Conservation (phyloP, 257 asterid species). For the Cinchona pubescens region DNA sequence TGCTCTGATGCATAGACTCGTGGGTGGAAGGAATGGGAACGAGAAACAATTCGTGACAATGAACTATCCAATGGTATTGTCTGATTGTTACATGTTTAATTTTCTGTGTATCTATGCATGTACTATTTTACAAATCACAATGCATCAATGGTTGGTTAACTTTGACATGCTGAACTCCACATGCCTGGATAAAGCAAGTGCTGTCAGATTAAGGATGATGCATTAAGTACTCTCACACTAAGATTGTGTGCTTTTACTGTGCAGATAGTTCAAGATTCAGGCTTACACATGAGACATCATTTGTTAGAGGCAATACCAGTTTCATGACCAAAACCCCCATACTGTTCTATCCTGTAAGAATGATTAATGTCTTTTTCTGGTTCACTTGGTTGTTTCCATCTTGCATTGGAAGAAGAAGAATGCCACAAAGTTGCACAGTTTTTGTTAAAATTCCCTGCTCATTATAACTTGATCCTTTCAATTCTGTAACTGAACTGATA, state of each 20-base stretch:
- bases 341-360: constrained; percentile 75
- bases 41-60: constrained; percentile 70
- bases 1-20: constrained; percentile 45
- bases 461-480: background rate
- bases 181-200: background rate
- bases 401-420: background rate
- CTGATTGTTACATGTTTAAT: too few species aligned
- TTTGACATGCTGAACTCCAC: too few species aligned
- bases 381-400: background rate
- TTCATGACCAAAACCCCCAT: constrained; percentile 85
- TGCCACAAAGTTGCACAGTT: background rate
- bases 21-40: constrained; percentile 95
- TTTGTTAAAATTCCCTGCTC: background rate
- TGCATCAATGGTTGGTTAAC: too few species aligned
- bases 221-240: too few species aligned
- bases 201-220: background rate
- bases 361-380: constrained; percentile 18
- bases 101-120: too few species aligned
- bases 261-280: constrained; percentile 95
- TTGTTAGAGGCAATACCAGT: constrained; percentile 90
- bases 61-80: constrained; percentile 83
- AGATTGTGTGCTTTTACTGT: constrained; percentile 1
- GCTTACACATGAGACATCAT: constrained; percentile 89
- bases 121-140: too few species aligned
- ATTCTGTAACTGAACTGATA: background rate